Percentiles rank a stretch among this genome's conserved stretches.
phyloP scores from a whole-genome alignment of 345 rosid genomes.

The Eutrema heterophyllum region DNA sequence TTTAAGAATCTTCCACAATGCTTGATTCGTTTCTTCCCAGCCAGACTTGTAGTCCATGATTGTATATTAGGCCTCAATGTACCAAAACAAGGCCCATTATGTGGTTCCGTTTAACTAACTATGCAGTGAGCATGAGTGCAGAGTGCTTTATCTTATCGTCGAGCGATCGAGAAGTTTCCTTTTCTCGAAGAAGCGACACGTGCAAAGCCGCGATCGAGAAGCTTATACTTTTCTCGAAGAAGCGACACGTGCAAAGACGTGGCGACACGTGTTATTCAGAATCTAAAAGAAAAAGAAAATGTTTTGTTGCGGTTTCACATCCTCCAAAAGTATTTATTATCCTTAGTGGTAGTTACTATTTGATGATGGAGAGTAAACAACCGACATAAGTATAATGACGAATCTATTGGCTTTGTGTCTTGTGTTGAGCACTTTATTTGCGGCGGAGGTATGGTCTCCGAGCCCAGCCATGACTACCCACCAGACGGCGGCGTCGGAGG shows the following conservation, averaged over 20 bases:
- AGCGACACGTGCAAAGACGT: constrained; percentile 25
- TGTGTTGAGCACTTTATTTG: constrained; percentile 43
- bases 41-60: neutral
- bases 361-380: neutral
- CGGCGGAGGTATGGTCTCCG: constrained; percentile 59
- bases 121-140: neutral
- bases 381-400: constrained; percentile 31
- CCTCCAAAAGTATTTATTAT: constrained; percentile 6
- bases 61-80: neutral
- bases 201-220: constrained; percentile 2
- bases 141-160: neutral
- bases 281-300: neutral
- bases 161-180: neutral
- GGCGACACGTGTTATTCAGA: constrained; percentile 22
- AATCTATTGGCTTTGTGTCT: constrained; percentile 56
- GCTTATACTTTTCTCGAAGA: neutral
- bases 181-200: constrained; percentile 13
- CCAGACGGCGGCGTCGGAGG: neutral
- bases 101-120: neutral
- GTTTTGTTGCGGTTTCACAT: neutral
- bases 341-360: constrained; percentile 18
- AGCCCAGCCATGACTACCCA: constrained; percentile 8
- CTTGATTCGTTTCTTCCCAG: neutral
- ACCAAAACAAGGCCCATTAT: neutral
- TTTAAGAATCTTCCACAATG: neutral